phyloP scores from a whole-genome alignment of 768 basidiomycete genomes.

The Phlegmacium glaucopus region DNA sequence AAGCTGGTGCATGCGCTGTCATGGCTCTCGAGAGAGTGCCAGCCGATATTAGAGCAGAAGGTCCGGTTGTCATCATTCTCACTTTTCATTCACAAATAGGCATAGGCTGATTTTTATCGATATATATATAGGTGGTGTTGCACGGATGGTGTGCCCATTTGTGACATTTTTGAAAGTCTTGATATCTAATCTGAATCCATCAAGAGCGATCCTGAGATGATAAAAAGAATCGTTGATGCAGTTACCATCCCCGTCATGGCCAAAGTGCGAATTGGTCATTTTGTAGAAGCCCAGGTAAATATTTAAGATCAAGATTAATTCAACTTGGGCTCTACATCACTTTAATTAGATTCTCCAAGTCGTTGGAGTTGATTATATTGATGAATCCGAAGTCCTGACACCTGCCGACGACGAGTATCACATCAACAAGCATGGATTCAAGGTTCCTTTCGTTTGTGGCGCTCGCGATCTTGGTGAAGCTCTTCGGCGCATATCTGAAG shows the following conservation, averaged over 20 bases:
- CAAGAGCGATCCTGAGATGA: constrained; percentile 92
- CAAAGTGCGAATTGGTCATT: constrained; percentile 94
- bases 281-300: constrained; percentile 89
- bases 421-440: constrained; percentile 95
- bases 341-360: constrained; percentile 78
- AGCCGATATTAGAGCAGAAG: constrained; percentile 87
- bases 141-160: constrained; percentile 74
- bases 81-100: neutral
- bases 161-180: neutral
- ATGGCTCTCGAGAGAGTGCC: constrained; percentile 97
- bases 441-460: constrained; percentile 95
- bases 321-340: neutral
- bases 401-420: constrained; percentile 95
- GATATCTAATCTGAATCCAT: constrained; percentile 15
- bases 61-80: constrained; percentile 21
- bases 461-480: constrained; percentile 95
- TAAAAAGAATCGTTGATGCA: constrained; percentile 92
- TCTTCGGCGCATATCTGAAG: constrained; percentile 92
- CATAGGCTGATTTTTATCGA: constrained; percentile 3
- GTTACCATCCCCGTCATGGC: constrained; percentile 98
- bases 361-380: constrained; percentile 95
- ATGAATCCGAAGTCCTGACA: constrained; percentile 92
- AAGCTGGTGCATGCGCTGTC: constrained; percentile 96
- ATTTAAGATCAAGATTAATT: neutral
- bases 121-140: constrained; percentile 66